Evolutionary conservation across 768 basidiomycete genomes (phyloP).

Genomic region (Clathrus columnatus): DNA sequence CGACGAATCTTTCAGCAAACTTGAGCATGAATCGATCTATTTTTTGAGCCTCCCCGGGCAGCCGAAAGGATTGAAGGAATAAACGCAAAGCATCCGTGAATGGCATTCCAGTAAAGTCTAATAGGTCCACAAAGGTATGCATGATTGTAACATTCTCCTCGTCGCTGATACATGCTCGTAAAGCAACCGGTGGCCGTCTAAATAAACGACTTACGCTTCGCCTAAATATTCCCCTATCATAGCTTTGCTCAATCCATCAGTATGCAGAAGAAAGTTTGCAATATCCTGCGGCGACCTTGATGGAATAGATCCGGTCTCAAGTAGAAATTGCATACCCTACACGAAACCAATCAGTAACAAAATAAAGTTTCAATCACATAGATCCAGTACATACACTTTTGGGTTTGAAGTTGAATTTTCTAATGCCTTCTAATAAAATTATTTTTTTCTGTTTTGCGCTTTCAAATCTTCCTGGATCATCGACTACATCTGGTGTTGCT

Average conservation of each 20-base stretch:
- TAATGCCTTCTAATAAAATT: conserved; percentile 87
- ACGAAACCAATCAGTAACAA: conserved; percentile 5
- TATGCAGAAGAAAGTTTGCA: conserved; percentile 74
- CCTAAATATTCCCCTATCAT: conserved; percentile 98
- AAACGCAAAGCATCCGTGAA: conserved; percentile 87
- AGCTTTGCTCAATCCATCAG: conserved; percentile 89
- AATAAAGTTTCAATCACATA: not conserved
- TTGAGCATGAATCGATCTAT: conserved; percentile 99
- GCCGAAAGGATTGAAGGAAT: conserved; percentile 91
- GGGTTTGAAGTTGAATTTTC: conserved; percentile 98
- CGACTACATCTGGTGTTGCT: conserved; percentile 69
- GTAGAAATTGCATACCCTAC: conserved; percentile 82
- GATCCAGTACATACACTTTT: conserved; percentile 74
- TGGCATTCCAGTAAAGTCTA: conserved; percentile 72
- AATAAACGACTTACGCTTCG: conserved; percentile 65
- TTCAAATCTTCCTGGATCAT: conserved; percentile 90
- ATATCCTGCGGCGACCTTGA: conserved; percentile 66
- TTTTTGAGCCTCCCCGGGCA: conserved; percentile 96
- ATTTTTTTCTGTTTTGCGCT: conserved; percentile 96
- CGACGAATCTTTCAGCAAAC: conserved; percentile 94
- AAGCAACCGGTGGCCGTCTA: not conserved
- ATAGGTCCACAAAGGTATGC: conserved; percentile 93
- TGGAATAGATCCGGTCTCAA: conserved; percentile 81
- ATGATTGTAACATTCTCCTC: conserved; percentile 85
- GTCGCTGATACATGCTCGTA: conserved; percentile 44